phyloP scores from a whole-genome alignment of 305 asterid genomes.

The Striga hermonthica region DNA sequence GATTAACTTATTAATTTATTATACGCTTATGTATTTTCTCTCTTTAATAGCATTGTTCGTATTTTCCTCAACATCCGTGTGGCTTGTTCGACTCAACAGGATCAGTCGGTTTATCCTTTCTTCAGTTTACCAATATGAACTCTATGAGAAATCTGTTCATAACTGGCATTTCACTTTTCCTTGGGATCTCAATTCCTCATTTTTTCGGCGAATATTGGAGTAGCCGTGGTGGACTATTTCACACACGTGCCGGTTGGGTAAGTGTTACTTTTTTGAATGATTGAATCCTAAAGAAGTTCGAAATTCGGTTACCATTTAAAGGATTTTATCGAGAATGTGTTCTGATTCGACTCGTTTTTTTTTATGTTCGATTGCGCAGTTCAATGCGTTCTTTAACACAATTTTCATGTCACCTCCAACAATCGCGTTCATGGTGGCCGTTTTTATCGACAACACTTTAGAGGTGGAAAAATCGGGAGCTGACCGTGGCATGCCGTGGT shows the following conservation, averaged over 20 bases:
- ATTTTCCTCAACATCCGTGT: slow-evolving; percentile 5
- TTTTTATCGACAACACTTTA: slow-evolving; percentile 80
- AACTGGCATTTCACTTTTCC: slow-evolving; percentile 80
- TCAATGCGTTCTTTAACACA: slow-evolving; percentile 72
- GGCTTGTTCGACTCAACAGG: slow-evolving; percentile 44
- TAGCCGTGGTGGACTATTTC: slow-evolving; percentile 59
- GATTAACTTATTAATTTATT: not conserved
- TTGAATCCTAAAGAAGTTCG: too few species aligned
- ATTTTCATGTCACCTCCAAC: slow-evolving; percentile 79
- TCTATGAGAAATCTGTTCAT: slow-evolving; percentile 85
- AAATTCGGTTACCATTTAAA: not conserved
- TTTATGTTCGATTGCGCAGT: slow-evolving; percentile 42
- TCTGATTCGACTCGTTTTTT: not conserved
- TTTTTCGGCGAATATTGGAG: slow-evolving; percentile 63
- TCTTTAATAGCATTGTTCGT: not conserved
- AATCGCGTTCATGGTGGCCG: slow-evolving; percentile 66
- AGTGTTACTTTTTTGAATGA: too few species aligned
- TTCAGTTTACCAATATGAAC: slow-evolving; percentile 92
- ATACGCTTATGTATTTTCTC: not conserved
- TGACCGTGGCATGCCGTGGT: slow-evolving; percentile 98
- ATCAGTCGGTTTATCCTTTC: slow-evolving; percentile 88
- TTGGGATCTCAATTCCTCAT: slow-evolving; percentile 87
- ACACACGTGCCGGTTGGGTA: slow-evolving; percentile 89
- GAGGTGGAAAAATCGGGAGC: slow-evolving; percentile 77
- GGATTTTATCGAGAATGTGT: not conserved